Percentiles rank a stretch among this genome's conserved stretches.
Evolutionary conservation across 2,329 filamentous ascomycete species (phyloP).

Genomic region (Dothistroma septosporum): DNA sequence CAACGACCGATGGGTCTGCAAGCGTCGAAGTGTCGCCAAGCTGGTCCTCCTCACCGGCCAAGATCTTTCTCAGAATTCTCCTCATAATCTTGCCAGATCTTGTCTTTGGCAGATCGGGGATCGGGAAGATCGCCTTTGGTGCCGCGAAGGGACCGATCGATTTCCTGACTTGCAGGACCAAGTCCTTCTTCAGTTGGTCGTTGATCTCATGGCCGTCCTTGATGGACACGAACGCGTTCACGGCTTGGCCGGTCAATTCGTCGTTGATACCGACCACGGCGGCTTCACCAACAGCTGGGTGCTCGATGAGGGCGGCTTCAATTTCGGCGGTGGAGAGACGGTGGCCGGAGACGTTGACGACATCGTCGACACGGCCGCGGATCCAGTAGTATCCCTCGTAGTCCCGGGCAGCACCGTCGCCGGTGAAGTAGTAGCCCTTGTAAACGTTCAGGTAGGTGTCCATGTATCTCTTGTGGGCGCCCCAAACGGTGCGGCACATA

Average conservation of each 20-base stretch:
- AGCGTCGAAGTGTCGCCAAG: constrained; percentile 91
- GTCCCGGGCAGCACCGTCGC: constrained; percentile 91
- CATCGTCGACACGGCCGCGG: constrained; percentile 93
- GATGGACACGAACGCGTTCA: constrained; percentile 92
- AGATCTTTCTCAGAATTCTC: constrained; percentile 91
- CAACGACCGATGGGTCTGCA: constrained; percentile 83
- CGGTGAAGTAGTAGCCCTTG: constrained; percentile 95
- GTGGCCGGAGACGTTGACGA: constrained; percentile 96
- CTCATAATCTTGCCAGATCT: constrained; percentile 99
- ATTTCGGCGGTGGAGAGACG: constrained; percentile 96
- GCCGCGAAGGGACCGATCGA: constrained; percentile 97
- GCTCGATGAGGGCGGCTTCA: constrained; percentile 92
- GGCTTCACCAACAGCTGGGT: constrained; percentile 82
- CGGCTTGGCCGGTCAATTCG: constrained; percentile 92
- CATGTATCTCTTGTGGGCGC: constrained; percentile 97
- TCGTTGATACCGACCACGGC: constrained; percentile 91
- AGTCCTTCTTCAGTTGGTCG: constrained; percentile 85
- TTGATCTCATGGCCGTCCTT: constrained; percentile 75
- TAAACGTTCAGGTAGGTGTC: constrained; percentile 98
- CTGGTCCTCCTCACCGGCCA: constrained; percentile 95
- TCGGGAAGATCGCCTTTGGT: constrained; percentile 85
- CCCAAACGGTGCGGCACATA: constrained; percentile 97
- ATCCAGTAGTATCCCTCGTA: constrained; percentile 99
- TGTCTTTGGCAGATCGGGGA: constrained; percentile 94
- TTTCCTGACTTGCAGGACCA: constrained; percentile 91